Evolutionary conservation across 805 yeast genomes (phyloP).

Genomic region (Yueomyces sp.): DNA sequence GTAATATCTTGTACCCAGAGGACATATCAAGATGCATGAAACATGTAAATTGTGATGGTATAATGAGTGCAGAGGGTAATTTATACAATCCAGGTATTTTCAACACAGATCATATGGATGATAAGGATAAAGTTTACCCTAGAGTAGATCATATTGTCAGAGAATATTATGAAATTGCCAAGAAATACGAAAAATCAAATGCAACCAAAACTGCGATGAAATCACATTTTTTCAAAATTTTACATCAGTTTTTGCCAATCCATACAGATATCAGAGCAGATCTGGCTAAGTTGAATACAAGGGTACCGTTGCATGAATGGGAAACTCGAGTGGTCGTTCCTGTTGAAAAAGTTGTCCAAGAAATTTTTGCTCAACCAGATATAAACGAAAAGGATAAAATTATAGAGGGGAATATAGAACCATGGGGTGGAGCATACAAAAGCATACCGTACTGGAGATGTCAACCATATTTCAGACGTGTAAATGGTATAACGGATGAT

Average conservation of each 20-base stretch:
- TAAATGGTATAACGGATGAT: slow-evolving; percentile 58
- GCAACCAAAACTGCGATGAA: slow-evolving; percentile 81
- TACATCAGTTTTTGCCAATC: slow-evolving; percentile 64
- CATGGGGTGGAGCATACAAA: slow-evolving; percentile 75
- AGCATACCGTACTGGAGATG: slow-evolving; percentile 90
- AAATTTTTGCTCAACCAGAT: slow-evolving; percentile 38
- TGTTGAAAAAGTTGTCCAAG: slow-evolving; percentile 55
- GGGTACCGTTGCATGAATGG: slow-evolving; percentile 34
- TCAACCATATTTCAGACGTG: slow-evolving; percentile 88
- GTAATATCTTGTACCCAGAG: slow-evolving; percentile 82
- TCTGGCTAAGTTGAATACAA: slow-evolving; percentile 42
- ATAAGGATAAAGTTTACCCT: slow-evolving; percentile 59
- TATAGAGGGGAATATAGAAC: slow-evolving; percentile 37
- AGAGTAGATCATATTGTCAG: slow-evolving; percentile 72
- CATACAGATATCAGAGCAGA: slow-evolving; percentile 69
- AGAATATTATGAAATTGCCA: slow-evolving; percentile 80
- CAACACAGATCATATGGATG: slow-evolving; percentile 24
- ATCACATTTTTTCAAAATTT: slow-evolving; percentile 78
- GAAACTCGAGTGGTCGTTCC: slow-evolving; percentile 40
- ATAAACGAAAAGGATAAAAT: slow-evolving; percentile 46
- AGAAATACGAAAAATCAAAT: slow-evolving; percentile 25
- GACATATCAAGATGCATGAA: slow-evolving; percentile 62
- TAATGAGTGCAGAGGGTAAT: slow-evolving; percentile 96
- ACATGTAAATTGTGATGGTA: slow-evolving; percentile 66
- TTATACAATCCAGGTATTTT: slow-evolving; percentile 89